Percentiles rank a stretch among this genome's conserved stretches.
Evolutionary conservation across 2,329 filamentous ascomycete genomes (phyloP).

Genomic region (Colletotrichum limetticola): DNA sequence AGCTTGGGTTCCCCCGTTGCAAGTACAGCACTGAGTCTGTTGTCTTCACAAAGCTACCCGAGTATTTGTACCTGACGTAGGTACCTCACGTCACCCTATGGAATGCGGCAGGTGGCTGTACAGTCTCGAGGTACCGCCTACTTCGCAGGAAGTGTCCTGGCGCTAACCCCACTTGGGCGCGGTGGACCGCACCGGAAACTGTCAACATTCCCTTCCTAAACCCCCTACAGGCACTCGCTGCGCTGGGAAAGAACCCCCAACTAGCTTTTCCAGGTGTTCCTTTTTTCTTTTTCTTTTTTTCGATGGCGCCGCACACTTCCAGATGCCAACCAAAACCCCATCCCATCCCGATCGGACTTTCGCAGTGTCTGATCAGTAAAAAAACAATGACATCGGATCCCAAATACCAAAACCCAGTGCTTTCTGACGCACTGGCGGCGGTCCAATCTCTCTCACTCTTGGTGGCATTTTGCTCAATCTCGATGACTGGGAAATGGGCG

Average conservation of each 20-base stretch:
- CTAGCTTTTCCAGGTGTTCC: slow-evolving; percentile 14
- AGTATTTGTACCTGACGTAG: too few species aligned
- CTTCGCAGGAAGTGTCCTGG: neutral
- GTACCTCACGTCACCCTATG: neutral
- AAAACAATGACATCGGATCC: slow-evolving; percentile 29
- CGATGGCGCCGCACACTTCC: slow-evolving; percentile 27
- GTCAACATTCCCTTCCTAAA: neutral
- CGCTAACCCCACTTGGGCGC: neutral
- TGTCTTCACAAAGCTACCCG: neutral
- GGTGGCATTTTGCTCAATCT: slow-evolving; percentile 34
- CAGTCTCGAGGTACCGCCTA: neutral
- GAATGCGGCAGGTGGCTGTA: neutral
- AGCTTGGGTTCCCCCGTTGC: neutral
- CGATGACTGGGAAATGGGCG: slow-evolving; percentile 34
- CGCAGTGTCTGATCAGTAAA: slow-evolving; percentile 21
- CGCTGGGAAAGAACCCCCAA: neutral
- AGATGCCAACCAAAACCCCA: slow-evolving; percentile 23
- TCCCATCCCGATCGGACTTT: slow-evolving; percentile 20
- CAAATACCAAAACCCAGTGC: slow-evolving; percentile 19
- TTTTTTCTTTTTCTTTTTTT: slow-evolving; percentile 16
- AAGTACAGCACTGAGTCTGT: neutral
- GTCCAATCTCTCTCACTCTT: slow-evolving; percentile 16
- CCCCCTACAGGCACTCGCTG: neutral
- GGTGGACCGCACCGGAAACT: neutral
- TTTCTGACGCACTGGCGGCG: slow-evolving; percentile 28